Conservation (phyloP, 179 eudicot species). For the Dionaea muscipula region DNA sequence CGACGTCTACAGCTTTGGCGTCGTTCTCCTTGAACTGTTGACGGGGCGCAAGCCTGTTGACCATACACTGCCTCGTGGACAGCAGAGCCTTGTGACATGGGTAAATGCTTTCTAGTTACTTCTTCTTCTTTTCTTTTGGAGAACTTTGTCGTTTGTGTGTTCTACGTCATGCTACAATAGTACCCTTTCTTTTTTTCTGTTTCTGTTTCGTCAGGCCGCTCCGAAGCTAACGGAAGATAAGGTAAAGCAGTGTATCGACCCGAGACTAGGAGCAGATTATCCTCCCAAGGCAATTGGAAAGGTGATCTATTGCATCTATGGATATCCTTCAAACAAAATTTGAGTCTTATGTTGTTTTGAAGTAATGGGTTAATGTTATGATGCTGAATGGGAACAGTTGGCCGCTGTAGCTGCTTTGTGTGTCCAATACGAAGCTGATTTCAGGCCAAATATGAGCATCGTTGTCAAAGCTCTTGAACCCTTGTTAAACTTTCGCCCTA, state of each 20-base stretch:
- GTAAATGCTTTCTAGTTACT: constrained; percentile 19
- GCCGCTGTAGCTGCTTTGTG: constrained; percentile 36
- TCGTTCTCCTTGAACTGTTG: constrained; percentile 70
- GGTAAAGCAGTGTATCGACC: constrained; percentile 78
- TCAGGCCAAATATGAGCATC: constrained; percentile 32
- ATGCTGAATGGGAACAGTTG: constrained; percentile 14
- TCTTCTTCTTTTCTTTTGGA: neutral
- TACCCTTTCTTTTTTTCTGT: neutral
- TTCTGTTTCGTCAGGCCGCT: constrained; percentile 44
- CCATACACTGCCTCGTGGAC: constrained; percentile 85
- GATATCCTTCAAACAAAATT: neutral
- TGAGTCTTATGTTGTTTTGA: neutral
- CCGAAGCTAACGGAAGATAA: constrained; percentile 93
- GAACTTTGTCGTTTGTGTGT: neutral
- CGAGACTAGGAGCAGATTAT: constrained; percentile 53
- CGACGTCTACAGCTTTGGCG: constrained; percentile 87
- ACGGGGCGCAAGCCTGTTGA: constrained; percentile 94
- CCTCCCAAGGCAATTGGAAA: constrained; percentile 94
- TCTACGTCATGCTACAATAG: neutral
- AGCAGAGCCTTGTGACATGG: constrained; percentile 92
- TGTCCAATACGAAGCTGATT: constrained; percentile 30
- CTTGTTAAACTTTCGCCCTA: constrained; percentile 17
- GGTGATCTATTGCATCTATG: constrained; percentile 21
- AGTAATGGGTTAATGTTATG: no score
- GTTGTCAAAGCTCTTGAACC: constrained; percentile 33